phyloP scores from a whole-genome alignment of 331 rosid genomes.

The Acacia pycnantha region DNA sequence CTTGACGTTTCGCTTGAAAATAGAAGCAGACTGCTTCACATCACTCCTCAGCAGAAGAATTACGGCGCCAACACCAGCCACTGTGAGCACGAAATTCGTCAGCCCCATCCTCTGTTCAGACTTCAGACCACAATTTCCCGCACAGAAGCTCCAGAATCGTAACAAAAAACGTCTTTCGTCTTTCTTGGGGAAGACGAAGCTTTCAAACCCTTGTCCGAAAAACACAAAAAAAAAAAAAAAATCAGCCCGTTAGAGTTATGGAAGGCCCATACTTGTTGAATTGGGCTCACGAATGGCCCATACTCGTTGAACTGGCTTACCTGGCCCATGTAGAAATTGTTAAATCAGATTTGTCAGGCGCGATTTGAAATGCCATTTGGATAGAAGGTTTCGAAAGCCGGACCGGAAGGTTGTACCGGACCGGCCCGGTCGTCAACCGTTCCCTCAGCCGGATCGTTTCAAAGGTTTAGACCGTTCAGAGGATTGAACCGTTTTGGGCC shows the following conservation, averaged over 20 bases:
- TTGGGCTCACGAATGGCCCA: not conserved
- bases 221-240: too few species aligned
- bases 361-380: too few species aligned
- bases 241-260: too few species aligned
- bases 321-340: not conserved
- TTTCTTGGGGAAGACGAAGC: not conserved
- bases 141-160: not conserved
- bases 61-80: conserved; percentile 90
- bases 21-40: conserved; percentile 75
- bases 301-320: not conserved
- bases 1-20: conserved; percentile 75
- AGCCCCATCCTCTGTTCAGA: conserved; percentile 54
- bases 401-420: too few species aligned
- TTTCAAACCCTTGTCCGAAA: not conserved
- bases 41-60: conserved; percentile 84
- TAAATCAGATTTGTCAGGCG: not conserved
- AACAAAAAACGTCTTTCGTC: not conserved
- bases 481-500: too few species aligned
- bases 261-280: too few species aligned
- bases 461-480: too few species aligned
- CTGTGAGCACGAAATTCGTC: conserved; percentile 86
- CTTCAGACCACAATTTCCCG: not conserved
- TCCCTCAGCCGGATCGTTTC: too few species aligned
- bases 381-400: too few species aligned
- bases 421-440: too few species aligned